Evolutionary conservation across 2,329 filamentous ascomycete species (phyloP), one percentile per base, ranked within the genome.

Genomic region (Cryphonectria nitschkei): DNA sequence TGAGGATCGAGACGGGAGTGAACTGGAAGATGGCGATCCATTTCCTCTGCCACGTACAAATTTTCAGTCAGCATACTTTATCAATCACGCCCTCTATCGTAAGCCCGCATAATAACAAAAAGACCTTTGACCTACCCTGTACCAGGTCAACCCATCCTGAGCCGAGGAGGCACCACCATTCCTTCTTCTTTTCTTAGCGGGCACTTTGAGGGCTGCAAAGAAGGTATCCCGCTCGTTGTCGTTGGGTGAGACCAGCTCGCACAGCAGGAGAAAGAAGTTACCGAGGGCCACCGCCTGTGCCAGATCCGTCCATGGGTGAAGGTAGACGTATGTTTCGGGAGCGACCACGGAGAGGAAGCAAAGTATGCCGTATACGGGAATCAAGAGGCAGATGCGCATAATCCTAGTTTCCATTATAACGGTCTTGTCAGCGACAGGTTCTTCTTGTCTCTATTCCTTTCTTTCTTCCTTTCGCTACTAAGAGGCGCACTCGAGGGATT

Each of bases 201-300:
- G 77, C 22, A 79, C 75, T 29, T 76, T 75, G 3, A 83, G 72
- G 5, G 77, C 77, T 7, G 77, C 74, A 68, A 84, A 80, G 73
- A 81, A 83, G 32, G 78, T 73, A 9, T 79, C 78, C 5, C 80
- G 76, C 41, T 76, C 76, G 16, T 75, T 72, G 13, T 78, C 73
- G 66, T 79, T 77, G 4, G 81, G 79, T 19, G 76, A 79, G 11
- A 84, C 74, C 65, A 79, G 83, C 65, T 82, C 81, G 73, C 80
- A 82, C 43, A 84, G 75, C 34, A 84, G 78, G 14, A 84, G 76
- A 73, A 83, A 83, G 74, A 84, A 85, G 13, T 78, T 77, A 13
- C 78, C 79, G 0, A 85, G 75, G 4, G 82, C 81, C 37, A 82
- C 74, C 2, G 79, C 76, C 74, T 85, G 80, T 70, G 81, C 78